Evolutionary conservation across 257 asterid species (phyloP).

Genomic region (Marsdenia floribunda): DNA sequence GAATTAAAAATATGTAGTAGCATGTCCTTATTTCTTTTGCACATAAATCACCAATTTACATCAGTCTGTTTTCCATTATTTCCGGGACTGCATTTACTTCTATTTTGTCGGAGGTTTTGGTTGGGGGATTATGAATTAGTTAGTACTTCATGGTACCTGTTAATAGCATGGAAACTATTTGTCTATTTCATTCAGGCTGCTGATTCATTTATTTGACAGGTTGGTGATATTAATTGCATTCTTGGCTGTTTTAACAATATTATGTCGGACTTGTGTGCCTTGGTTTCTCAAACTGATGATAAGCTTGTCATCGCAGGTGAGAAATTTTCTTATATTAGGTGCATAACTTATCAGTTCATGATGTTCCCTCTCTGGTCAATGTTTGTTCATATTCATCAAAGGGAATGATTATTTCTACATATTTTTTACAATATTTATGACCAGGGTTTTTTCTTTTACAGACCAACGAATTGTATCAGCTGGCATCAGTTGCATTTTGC

Average conservation of each 20-base stretch:
- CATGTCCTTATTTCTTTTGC: background rate
- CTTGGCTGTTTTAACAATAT: conserved; percentile 67
- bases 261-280: conserved; percentile 91
- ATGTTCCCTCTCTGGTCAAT: background rate
- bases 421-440: background rate
- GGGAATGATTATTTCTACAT: background rate
- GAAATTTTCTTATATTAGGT: background rate
- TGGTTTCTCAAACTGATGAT: conserved; percentile 98
- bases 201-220: conserved; percentile 73
- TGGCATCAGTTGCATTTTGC: conserved; percentile 97
- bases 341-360: background rate
- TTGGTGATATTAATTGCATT: conserved; percentile 80
- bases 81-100: background rate
- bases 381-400: background rate
- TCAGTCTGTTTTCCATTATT: background rate
- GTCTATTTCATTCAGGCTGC: conserved; percentile 28
- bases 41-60: background rate
- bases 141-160: background rate
- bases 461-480: conserved; percentile 97
- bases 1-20: too few relatives aligned
- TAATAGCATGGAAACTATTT: conserved; percentile 10
- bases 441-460: conserved; percentile 32
- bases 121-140: background rate
- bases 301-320: conserved; percentile 96
- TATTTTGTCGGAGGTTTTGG: background rate